These are phyloP conservation scores for Irpex sp. DNA, from an alignment of 1,284 basidiomycete genomes.

Conservation along the genomic window DNA sequence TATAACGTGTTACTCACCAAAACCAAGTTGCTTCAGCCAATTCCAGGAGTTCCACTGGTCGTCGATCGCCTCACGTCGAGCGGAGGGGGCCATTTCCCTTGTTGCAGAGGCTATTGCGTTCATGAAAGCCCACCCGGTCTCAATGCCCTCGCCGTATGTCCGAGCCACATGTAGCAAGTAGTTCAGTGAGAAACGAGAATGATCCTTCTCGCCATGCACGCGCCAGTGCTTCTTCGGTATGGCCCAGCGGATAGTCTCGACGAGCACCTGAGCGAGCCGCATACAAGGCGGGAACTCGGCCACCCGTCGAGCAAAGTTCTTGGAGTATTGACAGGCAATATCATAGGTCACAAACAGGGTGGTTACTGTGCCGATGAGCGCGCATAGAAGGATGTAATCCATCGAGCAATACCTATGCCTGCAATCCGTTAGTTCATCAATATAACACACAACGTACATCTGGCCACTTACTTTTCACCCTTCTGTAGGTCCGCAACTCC, in stretches of 20 bases:
- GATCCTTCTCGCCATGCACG: conserved; percentile 12
- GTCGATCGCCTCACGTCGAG: conserved; percentile 11
- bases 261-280: not conserved
- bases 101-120: conserved; percentile 12
- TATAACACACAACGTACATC: not conserved
- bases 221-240: conserved; percentile 20
- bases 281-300: conserved; percentile 2
- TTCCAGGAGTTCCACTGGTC: conserved; percentile 13
- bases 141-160: conserved; percentile 18
- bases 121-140: conserved; percentile 15
- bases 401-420: conserved; percentile 18
- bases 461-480: conserved; percentile 20
- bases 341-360: conserved; percentile 15
- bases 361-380: not conserved
- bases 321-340: conserved; percentile 19
- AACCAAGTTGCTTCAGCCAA: conserved; percentile 9
- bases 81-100: conserved; percentile 12
- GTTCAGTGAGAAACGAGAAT: conserved; percentile 17
- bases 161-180: conserved; percentile 7
- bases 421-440: not conserved
- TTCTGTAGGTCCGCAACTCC: conserved; percentile 20
- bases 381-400: conserved; percentile 17
- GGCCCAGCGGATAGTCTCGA: conserved; percentile 4
- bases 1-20: conserved; percentile 1
- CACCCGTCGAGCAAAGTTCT: conserved; percentile 11